Conservation (phyloP, 2,329 filamentous ascomycete genomes). For the Cercospora zeina region DNA sequence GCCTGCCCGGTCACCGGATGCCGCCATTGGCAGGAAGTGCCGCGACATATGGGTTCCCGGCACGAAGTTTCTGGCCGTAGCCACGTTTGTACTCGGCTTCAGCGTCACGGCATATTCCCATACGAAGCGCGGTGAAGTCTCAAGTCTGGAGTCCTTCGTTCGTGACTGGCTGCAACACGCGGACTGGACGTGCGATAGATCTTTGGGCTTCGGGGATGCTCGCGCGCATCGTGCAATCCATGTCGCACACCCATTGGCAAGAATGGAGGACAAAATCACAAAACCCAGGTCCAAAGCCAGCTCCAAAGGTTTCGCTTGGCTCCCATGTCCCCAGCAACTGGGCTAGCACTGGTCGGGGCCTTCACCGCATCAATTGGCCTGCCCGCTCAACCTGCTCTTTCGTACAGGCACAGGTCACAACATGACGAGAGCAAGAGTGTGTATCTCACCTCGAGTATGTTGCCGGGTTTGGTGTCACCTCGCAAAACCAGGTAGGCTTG, state of each 20-base stretch:
- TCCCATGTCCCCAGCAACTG: neutral
- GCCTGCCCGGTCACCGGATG: neutral
- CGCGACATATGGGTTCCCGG: conserved; percentile 13
- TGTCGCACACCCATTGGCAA: conserved; percentile 4
- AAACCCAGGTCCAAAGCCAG: neutral
- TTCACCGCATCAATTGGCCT: conserved; percentile 18
- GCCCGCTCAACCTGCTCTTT: conserved; percentile 19
- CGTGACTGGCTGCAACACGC: neutral
- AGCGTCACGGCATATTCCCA: neutral
- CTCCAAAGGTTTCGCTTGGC: conserved; percentile 1
- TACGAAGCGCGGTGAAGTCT: neutral
- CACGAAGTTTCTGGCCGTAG: conserved; percentile 17
- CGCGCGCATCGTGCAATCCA: neutral
- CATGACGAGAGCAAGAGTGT: conserved; percentile 16
- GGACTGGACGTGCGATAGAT: neutral
- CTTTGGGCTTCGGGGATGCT: neutral
- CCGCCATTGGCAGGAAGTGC: conserved; percentile 10
- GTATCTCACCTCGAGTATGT: conserved; percentile 1
- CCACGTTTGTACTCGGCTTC: conserved; percentile 12
- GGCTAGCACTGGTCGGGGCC: conserved; percentile 7
- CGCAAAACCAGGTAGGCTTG: conserved; percentile 12
- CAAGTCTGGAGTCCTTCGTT: neutral
- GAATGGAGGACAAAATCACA: neutral
- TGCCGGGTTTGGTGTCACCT: conserved; percentile 18
- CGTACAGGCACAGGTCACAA: conserved; percentile 24